These are phyloP conservation scores for Aristolochia californica DNA, from an alignment of 164 flowering plant species.

Conservation along the genomic window DNA sequence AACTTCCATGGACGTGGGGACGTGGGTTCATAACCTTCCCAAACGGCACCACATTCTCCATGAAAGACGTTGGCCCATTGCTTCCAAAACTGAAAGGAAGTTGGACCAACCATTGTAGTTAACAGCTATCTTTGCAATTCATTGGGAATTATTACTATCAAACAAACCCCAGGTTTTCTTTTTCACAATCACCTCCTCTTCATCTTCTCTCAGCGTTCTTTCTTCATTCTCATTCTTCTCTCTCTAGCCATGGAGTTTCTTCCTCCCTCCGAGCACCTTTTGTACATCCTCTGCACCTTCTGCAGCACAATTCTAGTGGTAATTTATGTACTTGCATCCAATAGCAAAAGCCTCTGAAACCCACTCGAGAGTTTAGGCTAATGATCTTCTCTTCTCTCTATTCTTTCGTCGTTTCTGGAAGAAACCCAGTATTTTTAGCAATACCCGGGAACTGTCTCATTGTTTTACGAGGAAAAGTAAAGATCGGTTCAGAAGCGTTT, in stretches of 20 bases:
- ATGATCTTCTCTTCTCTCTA: background rate
- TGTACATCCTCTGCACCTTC: conserved; percentile 91
- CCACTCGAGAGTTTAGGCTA: background rate
- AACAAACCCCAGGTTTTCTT: background rate
- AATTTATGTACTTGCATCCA: no score
- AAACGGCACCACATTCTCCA: no score
- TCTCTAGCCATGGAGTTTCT: conserved; percentile 30
- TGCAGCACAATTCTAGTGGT: conserved; percentile 94
- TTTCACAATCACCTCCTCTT: background rate
- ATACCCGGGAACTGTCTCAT: background rate
- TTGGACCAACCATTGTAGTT: no score
- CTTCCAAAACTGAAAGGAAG: no score
- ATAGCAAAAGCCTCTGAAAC: no score
- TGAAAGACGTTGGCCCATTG: no score
- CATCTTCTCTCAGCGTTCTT: background rate
- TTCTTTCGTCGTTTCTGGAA: background rate
- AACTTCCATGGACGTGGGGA: no score
- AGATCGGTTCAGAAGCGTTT: no score
- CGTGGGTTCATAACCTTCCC: no score
- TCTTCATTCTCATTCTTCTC: background rate
- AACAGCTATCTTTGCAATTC: no score
- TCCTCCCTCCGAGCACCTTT: conserved; percentile 62
- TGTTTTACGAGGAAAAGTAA: no score
- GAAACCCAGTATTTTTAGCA: background rate
- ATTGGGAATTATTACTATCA: no score